Evolutionary conservation across 495 filamentous ascomycete genomes (phyloP), one percentile per base, ranked within the genome.

Genomic region (Trichoderma reesei): DNA sequence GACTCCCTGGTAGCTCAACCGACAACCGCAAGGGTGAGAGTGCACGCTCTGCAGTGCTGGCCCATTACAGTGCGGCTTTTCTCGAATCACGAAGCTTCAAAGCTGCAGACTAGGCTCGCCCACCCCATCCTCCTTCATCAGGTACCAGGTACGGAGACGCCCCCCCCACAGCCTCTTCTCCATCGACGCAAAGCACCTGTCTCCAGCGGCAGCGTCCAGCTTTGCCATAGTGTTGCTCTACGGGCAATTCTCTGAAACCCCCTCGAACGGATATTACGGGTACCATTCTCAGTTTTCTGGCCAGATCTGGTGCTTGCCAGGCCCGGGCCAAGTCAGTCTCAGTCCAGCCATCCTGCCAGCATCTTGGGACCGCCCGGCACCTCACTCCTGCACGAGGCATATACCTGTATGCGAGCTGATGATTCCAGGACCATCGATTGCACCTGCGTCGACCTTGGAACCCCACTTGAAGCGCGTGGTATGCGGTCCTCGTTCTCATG

Each of bases 201-300:
- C 72, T 73, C 68, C 72, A 70, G 72, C 75, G 72, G 75, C 71
- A 69, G 66, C 75, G 76, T 73, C 78, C 74, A 70, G 69, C 67
- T 73, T 70, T 67, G 73, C 76, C 75, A 75, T 77, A 26, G 1
- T 1, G 77, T 75, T n/a, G n/a, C n/a, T 73, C 74, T 75, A 71
- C 77, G 73, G 78, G 71, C 73, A 72, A 75, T 77, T 74, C 74
- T 79, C 78, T 76, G 73, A 72, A 72, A 79, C 74, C 71, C 77
- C 71, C 76, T 75, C 71, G 76, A 73, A 75, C 73, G 77, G 75
- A 75, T 76, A 75, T 75, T 70, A 68, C 44, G 44, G 20, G 44
- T 48, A 48, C 51, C 34, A 6, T 48, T 26, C 51, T 56, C 26
- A 14, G 51, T 0, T 34, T n/a, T 56, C 51, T 56, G 51, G 14